Conservation (phyloP, 1,284 basidiomycete genomes). For the Cystobasidium sp. region DNA sequence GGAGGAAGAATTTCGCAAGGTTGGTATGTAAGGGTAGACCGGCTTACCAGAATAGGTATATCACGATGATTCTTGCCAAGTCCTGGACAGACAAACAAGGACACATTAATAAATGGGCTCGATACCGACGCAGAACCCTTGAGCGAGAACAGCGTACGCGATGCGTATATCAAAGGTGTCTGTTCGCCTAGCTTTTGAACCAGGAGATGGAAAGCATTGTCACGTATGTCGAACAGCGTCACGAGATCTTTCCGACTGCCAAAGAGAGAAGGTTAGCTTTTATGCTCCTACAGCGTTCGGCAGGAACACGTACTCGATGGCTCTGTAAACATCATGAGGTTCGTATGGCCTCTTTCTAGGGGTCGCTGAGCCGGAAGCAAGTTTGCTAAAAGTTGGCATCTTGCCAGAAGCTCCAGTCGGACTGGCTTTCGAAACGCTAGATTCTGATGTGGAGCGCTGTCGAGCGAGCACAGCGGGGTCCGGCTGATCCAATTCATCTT, state of each 20-base stretch:
- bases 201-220: constrained; percentile 40
- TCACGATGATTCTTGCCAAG: constrained; percentile 47
- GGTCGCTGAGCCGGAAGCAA: background rate
- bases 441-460: constrained; percentile 8
- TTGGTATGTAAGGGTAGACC: constrained; percentile 34
- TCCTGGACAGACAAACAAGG: background rate
- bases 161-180: constrained; percentile 40
- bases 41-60: constrained; percentile 50
- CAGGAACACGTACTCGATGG: constrained; percentile 28
- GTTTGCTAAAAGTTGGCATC: constrained; percentile 7
- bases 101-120: background rate
- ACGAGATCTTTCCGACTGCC: constrained; percentile 42
- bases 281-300: background rate
- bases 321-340: constrained; percentile 38
- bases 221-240: constrained; percentile 43
- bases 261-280: background rate
- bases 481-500: constrained; percentile 16
- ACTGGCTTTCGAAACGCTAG: constrained; percentile 6
- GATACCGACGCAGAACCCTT: too few relatives aligned
- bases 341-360: constrained; percentile 35
- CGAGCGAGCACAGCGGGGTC: background rate
- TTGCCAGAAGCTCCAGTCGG: background rate
- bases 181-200: constrained; percentile 29
- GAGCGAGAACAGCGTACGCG: constrained; percentile 23
- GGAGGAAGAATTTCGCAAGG: background rate